Conservation (phyloP, 805 yeast genomes). For the Pichia occidentalis region DNA sequence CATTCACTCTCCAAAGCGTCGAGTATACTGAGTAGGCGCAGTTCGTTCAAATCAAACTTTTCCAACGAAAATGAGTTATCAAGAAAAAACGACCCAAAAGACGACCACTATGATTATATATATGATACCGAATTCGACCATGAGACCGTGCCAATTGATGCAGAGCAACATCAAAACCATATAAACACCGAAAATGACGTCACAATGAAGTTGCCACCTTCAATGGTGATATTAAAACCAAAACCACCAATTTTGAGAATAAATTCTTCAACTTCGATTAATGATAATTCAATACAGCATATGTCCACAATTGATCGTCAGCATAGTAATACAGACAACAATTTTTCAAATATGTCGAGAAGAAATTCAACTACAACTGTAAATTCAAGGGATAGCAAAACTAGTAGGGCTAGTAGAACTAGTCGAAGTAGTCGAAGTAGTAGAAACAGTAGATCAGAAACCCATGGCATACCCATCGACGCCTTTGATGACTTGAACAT, state of each 20-base stretch:
- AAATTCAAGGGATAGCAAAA: constrained; percentile 9
- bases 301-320: constrained; percentile 12
- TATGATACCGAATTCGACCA: constrained; percentile 14
- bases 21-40: constrained; percentile 8
- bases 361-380: constrained; percentile 17
- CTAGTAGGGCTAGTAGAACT: constrained; percentile 6
- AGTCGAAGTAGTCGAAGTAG: constrained; percentile 8
- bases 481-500: constrained; percentile 4
- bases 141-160: constrained; percentile 4
- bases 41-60: constrained; percentile 5
- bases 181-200: constrained; percentile 7
- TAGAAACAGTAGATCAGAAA: no score
- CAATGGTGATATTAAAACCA: constrained; percentile 30
- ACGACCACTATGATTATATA: constrained; percentile 20
- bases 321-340: constrained; percentile 10
- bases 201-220: constrained; percentile 26
- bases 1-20: constrained; percentile 1
- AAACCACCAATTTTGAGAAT: constrained; percentile 30
- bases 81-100: no score
- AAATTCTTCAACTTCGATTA: constrained; percentile 27
- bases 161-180: constrained; percentile 2
- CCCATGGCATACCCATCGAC: constrained; percentile 11
- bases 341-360: constrained; percentile 16
- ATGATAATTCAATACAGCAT: constrained; percentile 16
- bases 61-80: no score